Evolutionary conservation across 1,284 basidiomycete species (phyloP).

Genomic region (Sporisorium scitamineum): DNA sequence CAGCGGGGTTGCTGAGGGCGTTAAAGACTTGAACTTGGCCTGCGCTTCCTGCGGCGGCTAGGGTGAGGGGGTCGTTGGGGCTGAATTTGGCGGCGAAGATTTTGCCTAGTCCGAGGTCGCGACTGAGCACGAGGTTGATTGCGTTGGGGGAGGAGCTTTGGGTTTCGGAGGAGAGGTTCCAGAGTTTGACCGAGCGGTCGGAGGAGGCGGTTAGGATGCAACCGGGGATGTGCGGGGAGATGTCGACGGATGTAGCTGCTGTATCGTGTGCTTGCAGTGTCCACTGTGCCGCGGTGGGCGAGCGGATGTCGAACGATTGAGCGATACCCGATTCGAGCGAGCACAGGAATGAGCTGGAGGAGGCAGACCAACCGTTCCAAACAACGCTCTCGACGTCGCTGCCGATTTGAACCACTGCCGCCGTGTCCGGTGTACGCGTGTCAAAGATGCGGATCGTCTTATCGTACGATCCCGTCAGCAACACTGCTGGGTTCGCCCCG

Average conservation of each 20-base stretch:
- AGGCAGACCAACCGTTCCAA: slow-evolving; percentile 95
- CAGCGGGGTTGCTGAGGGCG: slow-evolving; percentile 68
- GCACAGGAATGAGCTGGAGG: slow-evolving; percentile 86
- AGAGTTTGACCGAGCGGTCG: slow-evolving; percentile 85
- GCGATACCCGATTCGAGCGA: slow-evolving; percentile 67
- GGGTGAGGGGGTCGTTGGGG: slow-evolving; percentile 91
- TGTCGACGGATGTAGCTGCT: slow-evolving; percentile 89
- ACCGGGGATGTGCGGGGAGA: slow-evolving; percentile 90
- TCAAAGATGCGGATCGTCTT: slow-evolving; percentile 93
- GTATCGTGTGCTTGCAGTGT: slow-evolving; percentile 94
- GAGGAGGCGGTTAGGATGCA: slow-evolving; percentile 92
- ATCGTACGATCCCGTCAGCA: slow-evolving; percentile 94
- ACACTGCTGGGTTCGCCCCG: slow-evolving; percentile 77
- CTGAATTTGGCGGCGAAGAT: slow-evolving; percentile 91
- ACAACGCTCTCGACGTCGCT: slow-evolving; percentile 92
- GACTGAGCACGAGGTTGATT: slow-evolving; percentile 86
- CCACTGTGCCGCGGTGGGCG: slow-evolving; percentile 77
- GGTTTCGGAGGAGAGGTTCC: slow-evolving; percentile 79
- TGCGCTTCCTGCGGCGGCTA: slow-evolving; percentile 93
- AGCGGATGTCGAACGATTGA: slow-evolving; percentile 90
- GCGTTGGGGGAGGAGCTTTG: slow-evolving; percentile 11
- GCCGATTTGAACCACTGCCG: slow-evolving; percentile 82
- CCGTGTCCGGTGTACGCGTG: slow-evolving; percentile 81
- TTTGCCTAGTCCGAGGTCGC: slow-evolving; percentile 96
- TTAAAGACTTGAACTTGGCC: slow-evolving; percentile 97